phyloP scores from a whole-genome alignment of 2,329 filamentous ascomycete species.

The Exophiala calicioides region DNA sequence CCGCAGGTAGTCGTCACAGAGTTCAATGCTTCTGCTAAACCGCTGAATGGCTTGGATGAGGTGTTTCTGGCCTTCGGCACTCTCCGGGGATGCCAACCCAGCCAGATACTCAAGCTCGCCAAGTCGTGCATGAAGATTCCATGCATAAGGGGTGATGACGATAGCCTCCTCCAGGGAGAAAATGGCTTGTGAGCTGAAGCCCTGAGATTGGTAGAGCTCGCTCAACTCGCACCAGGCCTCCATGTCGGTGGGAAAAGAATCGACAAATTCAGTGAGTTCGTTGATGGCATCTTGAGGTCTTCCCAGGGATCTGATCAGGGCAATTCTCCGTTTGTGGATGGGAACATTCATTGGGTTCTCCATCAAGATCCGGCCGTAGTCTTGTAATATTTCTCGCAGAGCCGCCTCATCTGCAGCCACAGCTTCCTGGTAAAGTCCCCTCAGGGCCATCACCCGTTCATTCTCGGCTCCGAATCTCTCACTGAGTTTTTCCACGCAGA shows the following conservation, averaged over 20 bases:
- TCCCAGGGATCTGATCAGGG: conserved; percentile 73
- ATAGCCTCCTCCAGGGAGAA: conserved; percentile 90
- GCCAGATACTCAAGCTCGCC: conserved; percentile 78
- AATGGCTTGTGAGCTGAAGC: conserved; percentile 77
- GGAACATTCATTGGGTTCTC: conserved; percentile 79
- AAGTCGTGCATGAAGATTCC: conserved; percentile 88
- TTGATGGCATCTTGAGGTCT: conserved; percentile 71
- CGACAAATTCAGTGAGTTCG: conserved; percentile 72
- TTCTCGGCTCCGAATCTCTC: conserved; percentile 80
- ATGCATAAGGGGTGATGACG: conserved; percentile 83
- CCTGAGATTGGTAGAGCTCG: conserved; percentile 80
- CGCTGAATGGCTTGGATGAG: conserved; percentile 75
- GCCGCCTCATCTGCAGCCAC: conserved; percentile 66
- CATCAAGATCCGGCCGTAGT: conserved; percentile 74
- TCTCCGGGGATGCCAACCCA: conserved; percentile 35
- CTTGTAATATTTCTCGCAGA: conserved; percentile 68
- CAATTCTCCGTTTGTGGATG: conserved; percentile 79
- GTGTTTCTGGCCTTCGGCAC: conserved; percentile 46
- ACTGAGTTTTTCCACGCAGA: conserved; percentile 73
- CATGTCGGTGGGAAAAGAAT: conserved; percentile 82
- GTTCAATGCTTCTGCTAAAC: conserved; percentile 86
- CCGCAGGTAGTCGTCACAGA: conserved; percentile 88
- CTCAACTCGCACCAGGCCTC: conserved; percentile 92
- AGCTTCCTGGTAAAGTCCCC: conserved; percentile 82
- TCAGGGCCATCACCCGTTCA: conserved; percentile 80